A percentile compares a stretch with the other conserved stretches of the same genome.
Evolutionary conservation across 768 basidiomycete species (phyloP).

Genomic region (Phlegmacium glaucopus): DNA sequence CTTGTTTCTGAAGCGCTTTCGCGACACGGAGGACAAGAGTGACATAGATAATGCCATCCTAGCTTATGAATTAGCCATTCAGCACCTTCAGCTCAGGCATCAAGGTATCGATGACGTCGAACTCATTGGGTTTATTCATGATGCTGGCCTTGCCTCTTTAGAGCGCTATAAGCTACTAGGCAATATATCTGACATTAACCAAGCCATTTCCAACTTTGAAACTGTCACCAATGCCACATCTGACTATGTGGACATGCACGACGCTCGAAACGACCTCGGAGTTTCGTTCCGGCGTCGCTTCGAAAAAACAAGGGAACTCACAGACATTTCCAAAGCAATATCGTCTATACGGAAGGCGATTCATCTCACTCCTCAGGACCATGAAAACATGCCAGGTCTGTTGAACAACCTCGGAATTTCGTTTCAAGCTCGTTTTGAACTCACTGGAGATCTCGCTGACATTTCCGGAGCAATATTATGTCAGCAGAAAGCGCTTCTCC

Average conservation of each 20-base stretch:
- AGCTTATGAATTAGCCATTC: no score
- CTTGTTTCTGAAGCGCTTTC: no score
- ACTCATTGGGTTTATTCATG: no score
- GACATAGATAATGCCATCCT: no score
- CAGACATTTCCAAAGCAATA: background rate
- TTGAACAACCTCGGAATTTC: background rate
- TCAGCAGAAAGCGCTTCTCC: background rate
- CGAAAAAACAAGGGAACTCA: background rate
- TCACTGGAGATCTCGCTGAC: background rate
- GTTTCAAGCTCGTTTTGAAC: background rate
- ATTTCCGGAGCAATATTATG: background rate
- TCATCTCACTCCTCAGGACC: background rate
- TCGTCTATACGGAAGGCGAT: slow-evolving; percentile 5
- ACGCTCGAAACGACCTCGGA: background rate
- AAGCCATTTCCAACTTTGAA: slow-evolving; percentile 4
- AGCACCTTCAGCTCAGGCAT: no score
- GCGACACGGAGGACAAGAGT: no score
- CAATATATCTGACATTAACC: slow-evolving; percentile 8
- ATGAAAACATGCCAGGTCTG: background rate
- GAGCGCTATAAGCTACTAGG: no score
- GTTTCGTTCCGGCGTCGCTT: background rate
- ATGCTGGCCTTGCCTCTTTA: no score
- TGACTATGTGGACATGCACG: background rate
- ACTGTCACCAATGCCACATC: background rate
- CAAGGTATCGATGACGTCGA: no score